A percentile compares a stretch with the other conserved stretches of the same genome.
phyloP scores from a whole-genome alignment of 352 stramenopile species.

The Phytophthora ohioensis region DNA sequence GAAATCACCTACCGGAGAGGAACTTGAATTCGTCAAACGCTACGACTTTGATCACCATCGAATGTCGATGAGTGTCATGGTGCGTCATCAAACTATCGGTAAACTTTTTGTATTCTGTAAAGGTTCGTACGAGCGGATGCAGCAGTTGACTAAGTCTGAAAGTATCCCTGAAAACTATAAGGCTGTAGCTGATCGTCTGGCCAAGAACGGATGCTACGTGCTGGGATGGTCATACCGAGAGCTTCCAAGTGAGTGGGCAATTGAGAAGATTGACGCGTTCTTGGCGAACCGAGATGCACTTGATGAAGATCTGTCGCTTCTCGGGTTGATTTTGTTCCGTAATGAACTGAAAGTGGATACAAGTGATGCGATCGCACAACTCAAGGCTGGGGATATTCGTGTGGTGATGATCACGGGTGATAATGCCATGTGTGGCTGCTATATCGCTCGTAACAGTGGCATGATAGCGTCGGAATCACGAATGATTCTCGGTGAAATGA shows the following conservation, averaged over 20 bases:
- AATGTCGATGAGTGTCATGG: slow-evolving; percentile 87
- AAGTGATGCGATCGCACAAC: slow-evolving; percentile 59
- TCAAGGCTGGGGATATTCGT: slow-evolving; percentile 68
- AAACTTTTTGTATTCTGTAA: slow-evolving; percentile 76
- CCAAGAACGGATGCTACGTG: slow-evolving; percentile 83
- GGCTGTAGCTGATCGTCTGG: slow-evolving; percentile 34
- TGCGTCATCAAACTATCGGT: slow-evolving; percentile 48
- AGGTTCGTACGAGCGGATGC: slow-evolving; percentile 79
- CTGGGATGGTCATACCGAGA: slow-evolving; percentile 60
- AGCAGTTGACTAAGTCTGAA: slow-evolving; percentile 46
- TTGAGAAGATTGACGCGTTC: slow-evolving; percentile 48
- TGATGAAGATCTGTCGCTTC: slow-evolving; percentile 73
- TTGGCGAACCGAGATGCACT: slow-evolving; percentile 73
- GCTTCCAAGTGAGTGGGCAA: slow-evolving; percentile 42
- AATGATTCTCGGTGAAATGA: slow-evolving; percentile 50
- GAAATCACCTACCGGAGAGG: slow-evolving; percentile 29
- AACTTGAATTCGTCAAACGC: slow-evolving; percentile 72
- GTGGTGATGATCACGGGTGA: slow-evolving; percentile 87
- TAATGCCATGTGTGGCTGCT: slow-evolving; percentile 63
- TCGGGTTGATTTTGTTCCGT: slow-evolving; percentile 84
- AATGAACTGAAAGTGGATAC: slow-evolving; percentile 87
- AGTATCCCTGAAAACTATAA: slow-evolving; percentile 73
- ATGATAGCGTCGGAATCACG: slow-evolving; percentile 43
- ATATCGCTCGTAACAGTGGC: slow-evolving; percentile 54
- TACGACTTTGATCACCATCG: slow-evolving; percentile 88